Percentiles rank a stretch among this genome's conserved stretches.
Conservation (phyloP, 148 eudicot species). For the Persicaria maculosa region DNA sequence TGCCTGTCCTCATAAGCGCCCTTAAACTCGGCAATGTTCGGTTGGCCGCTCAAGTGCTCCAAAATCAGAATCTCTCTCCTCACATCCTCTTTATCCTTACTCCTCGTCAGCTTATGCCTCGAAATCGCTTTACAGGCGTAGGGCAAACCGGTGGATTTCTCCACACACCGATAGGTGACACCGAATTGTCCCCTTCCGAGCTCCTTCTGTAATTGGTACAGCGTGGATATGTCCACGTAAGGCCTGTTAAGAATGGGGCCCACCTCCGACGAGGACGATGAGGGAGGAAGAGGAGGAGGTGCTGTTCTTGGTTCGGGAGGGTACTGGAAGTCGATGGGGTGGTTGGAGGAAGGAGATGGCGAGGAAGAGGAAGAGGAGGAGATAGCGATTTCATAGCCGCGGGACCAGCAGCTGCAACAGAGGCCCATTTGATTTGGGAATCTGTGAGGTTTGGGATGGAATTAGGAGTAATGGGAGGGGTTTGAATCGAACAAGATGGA, state of each 20-base stretch:
- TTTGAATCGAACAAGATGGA: too few species aligned
- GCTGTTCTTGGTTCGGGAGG: background rate
- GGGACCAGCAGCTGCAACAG: slow-evolving; percentile 10
- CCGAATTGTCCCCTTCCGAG: slow-evolving; percentile 92
- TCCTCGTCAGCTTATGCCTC: slow-evolving; percentile 37
- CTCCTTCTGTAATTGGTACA: slow-evolving; percentile 50
- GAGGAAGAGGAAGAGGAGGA: background rate
- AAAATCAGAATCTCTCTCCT: slow-evolving; percentile 59
- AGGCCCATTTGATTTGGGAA: slow-evolving; percentile 6
- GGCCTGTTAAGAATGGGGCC: slow-evolving; percentile 49
- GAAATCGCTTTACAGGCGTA: slow-evolving; percentile 84
- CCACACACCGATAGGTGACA: slow-evolving; percentile 58
- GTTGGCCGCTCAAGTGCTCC: slow-evolving; percentile 74
- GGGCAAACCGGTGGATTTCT: slow-evolving; percentile 37
- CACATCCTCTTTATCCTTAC: slow-evolving; percentile 56
- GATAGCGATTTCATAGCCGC: background rate
- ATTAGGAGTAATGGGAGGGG: too few species aligned
- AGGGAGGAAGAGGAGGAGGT: background rate
- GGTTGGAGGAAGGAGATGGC: background rate
- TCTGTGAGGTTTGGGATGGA: background rate
- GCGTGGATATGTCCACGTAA: slow-evolving; percentile 36
- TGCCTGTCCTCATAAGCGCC: slow-evolving; percentile 69
- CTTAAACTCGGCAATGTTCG: slow-evolving; percentile 75
- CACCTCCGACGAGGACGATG: slow-evolving; percentile 10
- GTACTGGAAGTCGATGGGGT: background rate